Evolutionary conservation across 768 basidiomycete genomes (phyloP).

Genomic region (Suillus lakei): DNA sequence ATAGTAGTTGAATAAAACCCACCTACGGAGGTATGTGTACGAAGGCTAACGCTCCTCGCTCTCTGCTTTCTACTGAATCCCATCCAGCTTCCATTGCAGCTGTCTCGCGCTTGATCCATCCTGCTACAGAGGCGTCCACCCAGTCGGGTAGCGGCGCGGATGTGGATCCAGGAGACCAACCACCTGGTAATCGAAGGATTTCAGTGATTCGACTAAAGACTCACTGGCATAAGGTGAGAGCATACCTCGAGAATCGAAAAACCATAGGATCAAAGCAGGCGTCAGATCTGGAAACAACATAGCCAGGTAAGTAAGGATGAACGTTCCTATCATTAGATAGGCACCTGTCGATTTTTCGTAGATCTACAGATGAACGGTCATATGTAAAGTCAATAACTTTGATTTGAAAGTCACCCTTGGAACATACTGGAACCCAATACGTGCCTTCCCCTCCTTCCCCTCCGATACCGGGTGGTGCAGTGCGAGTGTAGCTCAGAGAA

Average conservation of each 20-base stretch:
- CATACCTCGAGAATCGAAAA: conserved; percentile 76
- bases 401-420: neutral
- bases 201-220: conserved; percentile 12
- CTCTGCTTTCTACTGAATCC: conserved; percentile 54
- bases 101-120: conserved; percentile 63
- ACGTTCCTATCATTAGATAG: neutral
- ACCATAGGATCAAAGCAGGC: conserved; percentile 67
- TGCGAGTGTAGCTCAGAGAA: conserved; percentile 63
- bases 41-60: conserved; percentile 60
- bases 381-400: neutral
- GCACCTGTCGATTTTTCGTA: conserved; percentile 42
- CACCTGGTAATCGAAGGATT: conserved; percentile 40
- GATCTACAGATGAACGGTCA: neutral
- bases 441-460: conserved; percentile 68
- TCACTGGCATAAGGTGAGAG: neutral
- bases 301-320: too few relatives aligned
- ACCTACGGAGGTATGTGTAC: conserved; percentile 78
- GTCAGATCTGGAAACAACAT: conserved; percentile 31
- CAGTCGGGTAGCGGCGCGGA: conserved; percentile 54
- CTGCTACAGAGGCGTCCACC: conserved; percentile 66
- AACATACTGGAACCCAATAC: conserved; percentile 74
- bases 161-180: conserved; percentile 46
- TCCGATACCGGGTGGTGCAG: conserved; percentile 63
- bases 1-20: neutral
- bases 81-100: conserved; percentile 57